phyloP scores from a whole-genome alignment of 2,329 filamentous ascomycete species.

The Neofusicoccum sp. region DNA sequence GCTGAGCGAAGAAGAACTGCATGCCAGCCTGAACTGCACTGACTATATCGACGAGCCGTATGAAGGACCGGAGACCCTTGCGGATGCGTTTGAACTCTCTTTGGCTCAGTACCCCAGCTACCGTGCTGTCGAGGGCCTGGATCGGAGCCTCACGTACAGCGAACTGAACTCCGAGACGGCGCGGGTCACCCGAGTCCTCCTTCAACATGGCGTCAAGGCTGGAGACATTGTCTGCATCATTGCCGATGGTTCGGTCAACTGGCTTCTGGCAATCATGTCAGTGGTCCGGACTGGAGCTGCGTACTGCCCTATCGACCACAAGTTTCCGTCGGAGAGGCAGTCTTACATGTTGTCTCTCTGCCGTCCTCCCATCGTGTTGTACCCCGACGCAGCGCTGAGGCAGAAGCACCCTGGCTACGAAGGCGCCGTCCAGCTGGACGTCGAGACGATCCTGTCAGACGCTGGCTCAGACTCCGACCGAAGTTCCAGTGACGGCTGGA shows the following conservation, averaged over 20 bases:
- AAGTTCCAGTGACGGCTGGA: background rate
- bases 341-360: conserved; percentile 15
- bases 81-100: background rate
- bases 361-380: background rate
- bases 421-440: background rate
- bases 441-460: background rate
- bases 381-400: background rate
- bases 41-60: conserved; percentile 8
- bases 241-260: conserved; percentile 21
- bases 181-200: background rate
- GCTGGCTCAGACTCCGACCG: background rate
- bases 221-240: conserved; percentile 12
- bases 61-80: background rate
- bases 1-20: background rate
- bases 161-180: conserved; percentile 4
- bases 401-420: background rate
- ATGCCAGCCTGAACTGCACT: background rate
- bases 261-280: conserved; percentile 21
- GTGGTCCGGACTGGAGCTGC: conserved; percentile 17
- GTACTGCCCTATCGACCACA: conserved; percentile 22
- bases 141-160: conserved; percentile 11
- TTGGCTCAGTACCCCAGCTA: background rate
- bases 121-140: background rate
- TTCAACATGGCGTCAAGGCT: background rate
- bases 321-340: conserved; percentile 16